Conservation (phyloP, 2,329 filamentous ascomycete species). For the Conoideocrella luteorostrata region DNA sequence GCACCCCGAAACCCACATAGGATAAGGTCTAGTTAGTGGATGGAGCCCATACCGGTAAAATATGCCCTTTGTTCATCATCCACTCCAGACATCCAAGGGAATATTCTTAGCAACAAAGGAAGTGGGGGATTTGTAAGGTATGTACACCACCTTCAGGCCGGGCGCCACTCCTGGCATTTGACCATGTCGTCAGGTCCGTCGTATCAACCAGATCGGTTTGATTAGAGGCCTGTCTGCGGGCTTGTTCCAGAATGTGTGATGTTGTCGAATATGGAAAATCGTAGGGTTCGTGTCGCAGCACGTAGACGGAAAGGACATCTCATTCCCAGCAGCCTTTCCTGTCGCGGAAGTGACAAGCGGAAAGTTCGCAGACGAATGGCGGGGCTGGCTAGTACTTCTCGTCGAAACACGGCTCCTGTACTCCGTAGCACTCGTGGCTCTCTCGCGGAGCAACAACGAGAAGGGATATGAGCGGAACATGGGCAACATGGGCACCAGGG, state of each 20-base stretch:
- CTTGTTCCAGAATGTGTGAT: neutral
- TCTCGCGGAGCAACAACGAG: too few species aligned
- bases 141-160: constrained; percentile 7
- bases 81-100: neutral
- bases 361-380: constrained; percentile 2
- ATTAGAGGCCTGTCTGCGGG: neutral
- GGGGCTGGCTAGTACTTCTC: neutral
- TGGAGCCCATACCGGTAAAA: too few species aligned
- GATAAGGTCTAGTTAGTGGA: too few species aligned
- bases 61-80: neutral
- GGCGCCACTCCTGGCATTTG: constrained; percentile 1
- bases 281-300: neutral
- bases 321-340: neutral
- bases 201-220: neutral
- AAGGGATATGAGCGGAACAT: too few species aligned
- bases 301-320: constrained; percentile 1
- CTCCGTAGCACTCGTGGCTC: too few species aligned
- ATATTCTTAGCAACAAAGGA: constrained; percentile 3
- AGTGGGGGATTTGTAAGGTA: neutral
- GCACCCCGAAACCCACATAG: neutral
- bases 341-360: neutral
- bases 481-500: constrained; percentile 1
- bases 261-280: constrained; percentile 1
- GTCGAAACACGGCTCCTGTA: constrained; percentile 4
- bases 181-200: neutral